A percentile compares a stretch with the other conserved stretches of the same genome.
phyloP scores from a whole-genome alignment of 2,329 filamentous ascomycete species.

The Paraconiothyrium sp. region DNA sequence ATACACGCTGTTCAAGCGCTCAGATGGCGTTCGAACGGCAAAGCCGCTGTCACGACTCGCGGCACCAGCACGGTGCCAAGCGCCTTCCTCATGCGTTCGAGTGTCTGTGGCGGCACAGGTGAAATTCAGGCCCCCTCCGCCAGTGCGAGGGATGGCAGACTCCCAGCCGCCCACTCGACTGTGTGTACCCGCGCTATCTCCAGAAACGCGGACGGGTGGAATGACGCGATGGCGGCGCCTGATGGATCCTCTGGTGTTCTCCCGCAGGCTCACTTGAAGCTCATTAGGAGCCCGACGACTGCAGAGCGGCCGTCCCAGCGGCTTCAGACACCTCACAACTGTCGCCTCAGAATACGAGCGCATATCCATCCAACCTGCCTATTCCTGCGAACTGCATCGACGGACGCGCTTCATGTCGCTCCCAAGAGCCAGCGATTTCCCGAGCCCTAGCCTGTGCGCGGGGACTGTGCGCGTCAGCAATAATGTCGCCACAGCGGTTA shows the following conservation, averaged over 20 bases:
- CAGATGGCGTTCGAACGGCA: conserved; percentile 13
- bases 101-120: conserved; percentile 1
- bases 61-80: neutral
- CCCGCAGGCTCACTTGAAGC: too few species aligned
- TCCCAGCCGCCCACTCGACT: neutral
- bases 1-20: neutral
- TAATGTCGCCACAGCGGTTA: conserved; percentile 4
- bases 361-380: neutral
- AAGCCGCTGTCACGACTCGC: conserved; percentile 13
- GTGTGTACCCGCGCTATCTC: conserved; percentile 4
- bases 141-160: neutral
- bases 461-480: conserved; percentile 15
- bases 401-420: conserved; percentile 2
- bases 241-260: too few species aligned
- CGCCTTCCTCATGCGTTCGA: conserved; percentile 10
- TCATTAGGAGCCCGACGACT: too few species aligned
- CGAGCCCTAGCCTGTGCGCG: conserved; percentile 4
- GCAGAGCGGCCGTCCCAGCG: too few species aligned
- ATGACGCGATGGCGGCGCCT: neutral
- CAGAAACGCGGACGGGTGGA: neutral
- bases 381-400: neutral
- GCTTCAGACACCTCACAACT: neutral
- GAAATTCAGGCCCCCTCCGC: conserved; percentile 11
- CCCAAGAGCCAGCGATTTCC: conserved; percentile 6
- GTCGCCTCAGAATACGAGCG: conserved; percentile 16